phyloP scores from a whole-genome alignment of 129 eudicot species.

The carrot (Daucus carota) region DH1_v3.0 NC_030383.2:52353001-52353500 shows the following conservation, averaged over 20 bases:
- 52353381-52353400: constrained; percentile 18
- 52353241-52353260: constrained; percentile 17
- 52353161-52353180: background rate
- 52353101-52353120: no score
- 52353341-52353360: background rate
- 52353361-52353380: background rate
- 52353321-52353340: background rate
- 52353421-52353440: no score
- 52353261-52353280: constrained; percentile 10
- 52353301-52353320: constrained; percentile 4
- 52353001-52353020: background rate
- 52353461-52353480: no score
- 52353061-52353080: no score
- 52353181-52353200: constrained; percentile 25
- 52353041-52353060: no score
- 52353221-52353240: constrained; percentile 29
- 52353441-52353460: no score
- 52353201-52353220: constrained; percentile 19
- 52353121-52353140: no score
- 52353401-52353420: constrained; percentile 8
- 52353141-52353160: no score
- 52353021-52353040: no score
- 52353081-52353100: no score
- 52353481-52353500: no score
- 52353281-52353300: constrained; percentile 46